Evolutionary conservation across 2,329 filamentous ascomycete genomes (phyloP).

Genomic region (Stachybotrys chartarum): DNA sequence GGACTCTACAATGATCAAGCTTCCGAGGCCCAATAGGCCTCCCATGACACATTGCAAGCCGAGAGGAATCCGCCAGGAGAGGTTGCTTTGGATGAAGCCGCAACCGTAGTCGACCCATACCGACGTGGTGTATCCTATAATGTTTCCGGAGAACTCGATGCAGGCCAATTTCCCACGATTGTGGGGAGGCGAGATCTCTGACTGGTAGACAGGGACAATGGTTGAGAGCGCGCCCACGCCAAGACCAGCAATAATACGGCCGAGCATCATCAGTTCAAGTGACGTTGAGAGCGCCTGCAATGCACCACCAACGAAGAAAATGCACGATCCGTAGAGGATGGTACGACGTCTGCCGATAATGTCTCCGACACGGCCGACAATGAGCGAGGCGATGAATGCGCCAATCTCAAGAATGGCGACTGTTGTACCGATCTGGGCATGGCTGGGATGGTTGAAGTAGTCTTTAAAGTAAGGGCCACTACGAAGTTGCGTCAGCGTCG

Average conservation of each 20-base stretch:
- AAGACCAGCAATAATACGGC: slow-evolving; percentile 76
- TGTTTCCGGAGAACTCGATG: slow-evolving; percentile 97
- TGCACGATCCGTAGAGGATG: slow-evolving; percentile 85
- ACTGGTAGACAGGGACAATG: slow-evolving; percentile 90
- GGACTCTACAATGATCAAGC: slow-evolving; percentile 91
- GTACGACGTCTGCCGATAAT: slow-evolving; percentile 83
- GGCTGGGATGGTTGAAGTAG: slow-evolving; percentile 85
- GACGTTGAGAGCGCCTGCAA: slow-evolving; percentile 75
- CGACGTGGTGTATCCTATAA: slow-evolving; percentile 89
- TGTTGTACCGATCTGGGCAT: slow-evolving; percentile 89
- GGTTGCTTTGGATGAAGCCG: slow-evolving; percentile 76
- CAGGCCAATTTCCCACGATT: slow-evolving; percentile 93
- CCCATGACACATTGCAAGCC: slow-evolving; percentile 96
- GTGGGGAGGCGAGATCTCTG: slow-evolving; percentile 92
- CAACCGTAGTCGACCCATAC: slow-evolving; percentile 99
- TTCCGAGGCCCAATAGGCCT: slow-evolving; percentile 73
- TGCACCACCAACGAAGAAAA: slow-evolving; percentile 79
- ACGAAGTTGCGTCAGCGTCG: slow-evolving; percentile 13
- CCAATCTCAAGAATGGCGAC: slow-evolving; percentile 94
- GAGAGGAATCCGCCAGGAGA: slow-evolving; percentile 86
- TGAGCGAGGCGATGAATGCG: slow-evolving; percentile 80
- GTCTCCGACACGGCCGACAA: slow-evolving; percentile 84
- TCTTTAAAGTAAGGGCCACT: slow-evolving; percentile 84
- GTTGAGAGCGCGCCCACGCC: slow-evolving; percentile 85
- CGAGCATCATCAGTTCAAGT: slow-evolving; percentile 84